phyloP scores from a whole-genome alignment of 2,329 filamentous ascomycete species.

The Grosmannia penicillata region DNA sequence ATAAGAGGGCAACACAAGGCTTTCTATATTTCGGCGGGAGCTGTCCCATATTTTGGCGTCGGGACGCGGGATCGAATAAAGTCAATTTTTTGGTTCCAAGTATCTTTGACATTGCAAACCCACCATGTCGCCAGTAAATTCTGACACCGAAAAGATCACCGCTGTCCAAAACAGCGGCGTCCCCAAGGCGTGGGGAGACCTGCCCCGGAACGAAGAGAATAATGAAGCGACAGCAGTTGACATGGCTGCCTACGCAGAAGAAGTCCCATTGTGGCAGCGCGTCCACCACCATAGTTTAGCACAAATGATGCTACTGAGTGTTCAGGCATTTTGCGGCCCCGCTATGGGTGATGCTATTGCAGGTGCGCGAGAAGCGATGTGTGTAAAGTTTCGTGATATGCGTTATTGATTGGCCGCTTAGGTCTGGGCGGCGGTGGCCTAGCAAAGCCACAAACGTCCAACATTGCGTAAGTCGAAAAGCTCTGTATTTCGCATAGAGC shows the following conservation, averaged over 20 bases:
- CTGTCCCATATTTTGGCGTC: no score
- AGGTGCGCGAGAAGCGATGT: no score
- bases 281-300: not conserved
- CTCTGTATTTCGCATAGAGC: not conserved
- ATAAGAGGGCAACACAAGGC: no score
- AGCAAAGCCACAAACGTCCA: not conserved
- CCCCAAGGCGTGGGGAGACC: not conserved
- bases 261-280: not conserved
- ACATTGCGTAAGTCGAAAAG: not conserved
- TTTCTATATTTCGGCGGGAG: no score
- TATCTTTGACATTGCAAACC: no score
- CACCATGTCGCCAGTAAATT: no score
- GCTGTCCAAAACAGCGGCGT: not conserved
- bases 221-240: not conserved
- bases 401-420: not conserved
- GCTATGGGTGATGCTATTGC: conserved; percentile 2
- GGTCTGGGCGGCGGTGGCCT: not conserved
- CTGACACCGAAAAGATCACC: not conserved
- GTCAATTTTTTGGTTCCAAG: no score
- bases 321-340: conserved; percentile 1
- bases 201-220: not conserved
- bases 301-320: conserved; percentile 1
- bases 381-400: no score
- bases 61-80: no score
- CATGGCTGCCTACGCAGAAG: not conserved